phyloP scores from a whole-genome alignment of 2,329 filamentous ascomycete species.

The Westerdykella ornata region DNA sequence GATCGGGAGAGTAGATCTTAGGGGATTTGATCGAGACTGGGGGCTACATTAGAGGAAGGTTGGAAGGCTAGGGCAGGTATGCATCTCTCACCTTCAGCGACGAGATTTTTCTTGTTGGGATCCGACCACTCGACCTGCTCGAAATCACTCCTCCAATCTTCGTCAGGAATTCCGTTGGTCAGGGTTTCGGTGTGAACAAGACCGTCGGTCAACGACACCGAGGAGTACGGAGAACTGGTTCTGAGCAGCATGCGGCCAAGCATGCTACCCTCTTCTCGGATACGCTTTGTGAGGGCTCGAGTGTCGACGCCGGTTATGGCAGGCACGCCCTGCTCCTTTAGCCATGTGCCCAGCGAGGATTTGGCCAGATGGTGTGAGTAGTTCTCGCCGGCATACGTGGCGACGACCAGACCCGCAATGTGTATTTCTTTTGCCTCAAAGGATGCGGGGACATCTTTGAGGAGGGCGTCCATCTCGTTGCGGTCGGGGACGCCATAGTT shows the following conservation, averaged over 20 bases:
- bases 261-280: conserved; percentile 92
- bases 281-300: conserved; percentile 85
- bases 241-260: conserved; percentile 80
- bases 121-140: conserved; percentile 83
- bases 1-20: conserved; percentile 73
- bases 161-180: conserved; percentile 26
- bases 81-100: conserved; percentile 87
- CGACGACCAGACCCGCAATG: conserved; percentile 82
- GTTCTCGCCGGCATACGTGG: conserved; percentile 88
- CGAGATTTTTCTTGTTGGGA: conserved; percentile 87
- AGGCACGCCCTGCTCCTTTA: conserved; percentile 91
- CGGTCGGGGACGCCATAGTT: conserved; percentile 96
- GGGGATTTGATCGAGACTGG: conserved; percentile 83
- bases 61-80: conserved; percentile 5
- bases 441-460: conserved; percentile 79
- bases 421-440: conserved; percentile 93
- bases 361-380: conserved; percentile 90
- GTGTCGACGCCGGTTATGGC: conserved; percentile 96
- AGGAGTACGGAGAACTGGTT: conserved; percentile 42
- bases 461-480: conserved; percentile 74
- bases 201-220: conserved; percentile 36
- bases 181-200: conserved; percentile 26
- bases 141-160: conserved; percentile 55
- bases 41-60: conserved; percentile 15
- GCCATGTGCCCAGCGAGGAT: conserved; percentile 87